Evolutionary conservation across 2,329 filamentous ascomycete genomes (phyloP), one percentile per base, ranked within the genome.

Genomic region (Esteya vermicola): DNA sequence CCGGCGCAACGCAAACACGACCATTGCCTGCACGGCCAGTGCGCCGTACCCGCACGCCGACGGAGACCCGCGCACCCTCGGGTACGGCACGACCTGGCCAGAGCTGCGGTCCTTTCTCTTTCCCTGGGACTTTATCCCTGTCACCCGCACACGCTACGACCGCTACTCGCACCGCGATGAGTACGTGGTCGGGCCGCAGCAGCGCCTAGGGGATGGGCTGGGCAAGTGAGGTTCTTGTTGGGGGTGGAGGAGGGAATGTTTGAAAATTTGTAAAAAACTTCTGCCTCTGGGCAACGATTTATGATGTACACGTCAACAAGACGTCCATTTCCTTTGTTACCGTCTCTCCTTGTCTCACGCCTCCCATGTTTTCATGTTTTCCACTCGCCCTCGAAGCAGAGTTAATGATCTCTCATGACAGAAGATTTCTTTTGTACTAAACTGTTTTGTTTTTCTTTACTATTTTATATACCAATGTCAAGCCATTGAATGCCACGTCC

Each of bases 121-220:
- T 6, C 43, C 46, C 2, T 49, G 47, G 47, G 47, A 48, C 37
- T 43, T 43, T 23, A 18, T 48, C 18, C 26, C 36, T 4, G 44
- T 31, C 13, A 46, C 44, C 8, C 44, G 41, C 20, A 23, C 19
- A 21, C 43, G 44, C 16, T 36, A 33, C n/a, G 47, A 49, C 39
- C 39, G 41, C 13, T 49, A 49, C 36, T 31, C 14, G 6, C 40
- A 49, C 33, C 43, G 46, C 2, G 47, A 49, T 19, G 47, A 49
- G 39, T 49, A 49, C n/a, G 33, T 42, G 1, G 42, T 45, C 13
- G 44, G 42, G 12, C 36, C 41, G 13, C 39, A 25, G 19, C 34
- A 36, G 10, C 27, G 32, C 4, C 13, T 14, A 8, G 37, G n/a
- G 18, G 16, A 38, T n/a, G n/a, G n/a, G 13, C 9, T 22, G 36